Conservation (phyloP, 2,329 filamentous ascomycete genomes). For the Colletotrichum liriopes region DNA sequence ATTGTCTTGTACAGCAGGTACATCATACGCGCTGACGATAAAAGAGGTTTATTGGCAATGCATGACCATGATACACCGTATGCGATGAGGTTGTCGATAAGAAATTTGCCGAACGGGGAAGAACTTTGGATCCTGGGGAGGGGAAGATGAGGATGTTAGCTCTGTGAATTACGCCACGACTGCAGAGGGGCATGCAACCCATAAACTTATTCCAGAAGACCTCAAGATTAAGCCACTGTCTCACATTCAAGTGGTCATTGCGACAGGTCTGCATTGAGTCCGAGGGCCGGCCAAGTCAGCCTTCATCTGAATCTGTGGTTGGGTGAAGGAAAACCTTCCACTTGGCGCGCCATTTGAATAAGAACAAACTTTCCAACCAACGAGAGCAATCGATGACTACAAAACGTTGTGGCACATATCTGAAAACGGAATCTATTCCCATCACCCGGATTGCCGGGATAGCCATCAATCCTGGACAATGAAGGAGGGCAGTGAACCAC, state of each 20-base stretch:
- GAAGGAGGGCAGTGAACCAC: too few relatives aligned
- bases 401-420: background rate
- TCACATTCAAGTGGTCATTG: background rate
- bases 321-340: background rate
- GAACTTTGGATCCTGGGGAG: background rate
- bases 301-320: constrained; percentile 25
- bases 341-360: background rate
- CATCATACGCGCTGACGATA: constrained; percentile 33
- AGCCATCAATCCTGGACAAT: background rate
- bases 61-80: background rate
- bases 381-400: background rate
- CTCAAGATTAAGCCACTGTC: background rate
- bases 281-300: background rate
- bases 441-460: background rate
- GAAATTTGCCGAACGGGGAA: background rate
- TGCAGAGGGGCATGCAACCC: background rate
- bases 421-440: background rate
- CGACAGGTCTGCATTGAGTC: constrained; percentile 4
- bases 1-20: constrained; percentile 21
- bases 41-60: background rate
- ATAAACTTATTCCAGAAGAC: constrained; percentile 30
- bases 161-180: too few relatives aligned
- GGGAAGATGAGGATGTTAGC: background rate
- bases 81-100: too few relatives aligned
- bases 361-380: background rate